Evolutionary conservation across 768 basidiomycete genomes (phyloP).

Genomic region (Kondoa subrosea): DNA sequence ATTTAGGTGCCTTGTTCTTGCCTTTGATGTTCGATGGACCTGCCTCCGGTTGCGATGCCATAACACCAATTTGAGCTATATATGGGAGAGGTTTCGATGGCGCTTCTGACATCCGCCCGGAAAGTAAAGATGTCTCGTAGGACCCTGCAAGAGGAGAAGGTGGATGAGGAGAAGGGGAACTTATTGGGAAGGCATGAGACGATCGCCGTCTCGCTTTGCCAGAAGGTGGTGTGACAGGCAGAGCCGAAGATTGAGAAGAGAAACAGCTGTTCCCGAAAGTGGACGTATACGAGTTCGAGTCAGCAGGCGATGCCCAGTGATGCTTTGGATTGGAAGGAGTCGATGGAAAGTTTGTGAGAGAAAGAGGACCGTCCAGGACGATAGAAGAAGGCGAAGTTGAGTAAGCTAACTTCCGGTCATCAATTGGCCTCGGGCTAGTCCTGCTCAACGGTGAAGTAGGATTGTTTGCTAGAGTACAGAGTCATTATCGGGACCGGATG

Average conservation of each 20-base stretch:
- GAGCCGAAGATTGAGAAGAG: background rate
- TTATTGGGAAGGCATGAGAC: background rate
- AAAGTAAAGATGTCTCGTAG: conserved; percentile 29
- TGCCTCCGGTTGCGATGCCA: conserved; percentile 13
- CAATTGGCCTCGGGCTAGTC: background rate
- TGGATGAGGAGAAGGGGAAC: background rate
- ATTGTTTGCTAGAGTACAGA: background rate
- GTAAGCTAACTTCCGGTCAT: background rate
- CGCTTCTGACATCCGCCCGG: conserved; percentile 26
- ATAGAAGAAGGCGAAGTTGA: background rate
- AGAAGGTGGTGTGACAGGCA: background rate
- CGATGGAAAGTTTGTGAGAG: background rate
- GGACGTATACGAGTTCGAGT: background rate
- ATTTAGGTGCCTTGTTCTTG: conserved; percentile 21
- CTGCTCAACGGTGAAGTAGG: background rate
- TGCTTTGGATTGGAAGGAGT: background rate
- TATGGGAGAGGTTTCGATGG: conserved; percentile 27
- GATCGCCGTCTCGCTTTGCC: background rate
- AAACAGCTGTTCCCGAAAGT: background rate
- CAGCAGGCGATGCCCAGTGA: background rate
- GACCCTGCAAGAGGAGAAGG: conserved; percentile 25
- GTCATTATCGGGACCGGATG: background rate
- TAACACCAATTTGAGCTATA: conserved; percentile 25
- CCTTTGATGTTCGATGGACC: conserved; percentile 18
- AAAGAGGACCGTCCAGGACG: background rate